These are phyloP conservation scores for Fusarium anthophilum DNA, from an alignment of 2,329 filamentous ascomycete species.

Conservation along the genomic window DNA sequence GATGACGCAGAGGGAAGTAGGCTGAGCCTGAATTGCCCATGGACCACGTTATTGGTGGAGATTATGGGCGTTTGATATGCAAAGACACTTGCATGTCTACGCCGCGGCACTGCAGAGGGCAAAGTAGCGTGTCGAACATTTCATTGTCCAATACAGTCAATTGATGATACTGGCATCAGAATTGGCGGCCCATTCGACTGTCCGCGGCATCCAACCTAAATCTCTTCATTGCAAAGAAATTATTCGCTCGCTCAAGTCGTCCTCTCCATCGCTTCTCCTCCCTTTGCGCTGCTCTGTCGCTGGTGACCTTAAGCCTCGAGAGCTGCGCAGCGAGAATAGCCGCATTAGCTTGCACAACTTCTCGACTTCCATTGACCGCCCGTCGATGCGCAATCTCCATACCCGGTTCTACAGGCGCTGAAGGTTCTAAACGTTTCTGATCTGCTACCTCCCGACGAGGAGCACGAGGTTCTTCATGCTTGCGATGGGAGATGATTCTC, in stretches of 20 bases:
- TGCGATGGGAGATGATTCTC: not conserved
- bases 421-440: accelerated
- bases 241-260: not conserved
- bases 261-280: not conserved
- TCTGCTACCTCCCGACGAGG: accelerated
- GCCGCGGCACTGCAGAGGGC: too few relatives aligned
- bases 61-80: accelerated
- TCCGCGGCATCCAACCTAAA: not conserved
- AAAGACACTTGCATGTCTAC: too few relatives aligned
- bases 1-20: too few relatives aligned
- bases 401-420: not conserved
- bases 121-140: too few relatives aligned
- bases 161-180: not conserved
- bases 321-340: not conserved
- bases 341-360: not conserved
- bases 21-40: too few relatives aligned
- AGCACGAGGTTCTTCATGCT: not conserved
- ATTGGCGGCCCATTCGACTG: not conserved
- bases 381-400: not conserved
- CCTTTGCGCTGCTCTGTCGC: not conserved
- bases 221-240: not conserved
- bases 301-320: not conserved
- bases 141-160: too few relatives aligned
- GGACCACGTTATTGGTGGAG: too few relatives aligned
- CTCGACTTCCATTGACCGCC: not conserved